A percentile compares a stretch with the other conserved stretches of the same genome.
These are phyloP conservation scores for Phyllosticta paracitricarpa DNA, from an alignment of 2,329 filamentous ascomycete genomes.

Conservation along the genomic window DNA sequence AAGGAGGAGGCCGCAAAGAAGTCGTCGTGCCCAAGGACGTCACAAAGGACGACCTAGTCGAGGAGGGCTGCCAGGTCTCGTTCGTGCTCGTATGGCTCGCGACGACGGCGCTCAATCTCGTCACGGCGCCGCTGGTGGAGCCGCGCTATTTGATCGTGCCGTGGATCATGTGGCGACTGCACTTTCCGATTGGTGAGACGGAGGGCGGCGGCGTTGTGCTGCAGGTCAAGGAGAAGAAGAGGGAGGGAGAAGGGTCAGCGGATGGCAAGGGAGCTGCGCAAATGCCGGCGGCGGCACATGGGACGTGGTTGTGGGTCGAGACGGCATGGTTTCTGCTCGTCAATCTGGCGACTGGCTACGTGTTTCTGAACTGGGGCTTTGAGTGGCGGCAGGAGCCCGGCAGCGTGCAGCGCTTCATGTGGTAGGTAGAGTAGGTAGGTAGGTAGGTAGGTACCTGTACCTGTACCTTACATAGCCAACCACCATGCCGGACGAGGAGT, in stretches of 20 bases:
- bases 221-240: not conserved
- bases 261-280: not conserved
- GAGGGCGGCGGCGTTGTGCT: not conserved
- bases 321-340: constrained; percentile 59
- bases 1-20: not conserved
- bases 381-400: constrained; percentile 54
- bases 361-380: constrained; percentile 61
- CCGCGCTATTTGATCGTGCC: constrained; percentile 93
- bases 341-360: constrained; percentile 56
- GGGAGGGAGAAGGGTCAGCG: not conserved
- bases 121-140: constrained; percentile 87
- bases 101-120: constrained; percentile 64
- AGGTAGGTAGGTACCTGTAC: too few species aligned
- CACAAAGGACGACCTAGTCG: not conserved
- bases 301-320: constrained; percentile 47
- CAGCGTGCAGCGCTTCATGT: constrained; percentile 68
- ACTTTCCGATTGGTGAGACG: constrained; percentile 46
- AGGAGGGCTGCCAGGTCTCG: constrained; percentile 19
- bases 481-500: too few species aligned
- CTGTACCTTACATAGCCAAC: too few species aligned
- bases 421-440: constrained; percentile 37
- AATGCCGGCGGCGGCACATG: constrained; percentile 16
- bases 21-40: not conserved
- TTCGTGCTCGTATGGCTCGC: constrained; percentile 55
- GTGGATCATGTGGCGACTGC: constrained; percentile 84